A percentile compares a stretch with the other conserved stretches of the same genome.
Conservation (phyloP, 2,329 filamentous ascomycete species). For the Hypoxylon sp. region DNA sequence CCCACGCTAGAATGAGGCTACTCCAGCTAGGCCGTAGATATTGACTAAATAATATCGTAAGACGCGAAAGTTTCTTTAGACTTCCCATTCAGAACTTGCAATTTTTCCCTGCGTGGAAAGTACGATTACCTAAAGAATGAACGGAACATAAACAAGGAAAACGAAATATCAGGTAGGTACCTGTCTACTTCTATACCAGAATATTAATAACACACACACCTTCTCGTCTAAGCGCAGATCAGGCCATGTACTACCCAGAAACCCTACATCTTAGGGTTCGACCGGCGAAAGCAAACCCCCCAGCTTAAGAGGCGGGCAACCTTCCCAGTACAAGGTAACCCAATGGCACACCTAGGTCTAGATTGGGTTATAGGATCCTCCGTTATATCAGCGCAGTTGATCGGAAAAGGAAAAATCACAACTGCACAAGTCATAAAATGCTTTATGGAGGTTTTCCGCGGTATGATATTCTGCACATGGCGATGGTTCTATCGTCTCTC, state of each 20-base stretch:
- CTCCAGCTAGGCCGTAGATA: slow-evolving; percentile 10
- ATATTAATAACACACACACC: background rate
- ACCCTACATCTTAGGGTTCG: background rate
- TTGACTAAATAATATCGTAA: slow-evolving; percentile 15
- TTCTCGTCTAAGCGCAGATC: background rate
- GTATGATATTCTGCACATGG: background rate
- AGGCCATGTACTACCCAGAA: background rate
- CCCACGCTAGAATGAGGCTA: slow-evolving; percentile 25
- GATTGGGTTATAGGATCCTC: background rate
- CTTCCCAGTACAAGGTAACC: background rate
- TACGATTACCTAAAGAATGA: background rate
- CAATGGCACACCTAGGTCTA: background rate
- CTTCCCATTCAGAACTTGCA: background rate
- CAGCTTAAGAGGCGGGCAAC: background rate
- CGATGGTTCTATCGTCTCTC: background rate
- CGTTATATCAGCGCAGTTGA: no score
- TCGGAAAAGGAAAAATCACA: no score
- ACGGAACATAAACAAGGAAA: background rate
- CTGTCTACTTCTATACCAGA: background rate
- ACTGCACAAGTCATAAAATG: background rate
- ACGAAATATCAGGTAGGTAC: no score
- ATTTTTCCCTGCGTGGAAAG: background rate
- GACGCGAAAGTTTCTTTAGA: slow-evolving; percentile 9
- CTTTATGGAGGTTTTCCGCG: background rate
- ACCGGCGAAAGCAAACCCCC: background rate